phyloP scores from a whole-genome alignment of 2,329 filamentous ascomycete genomes.

The Sphaceloma murrayae region DNA sequence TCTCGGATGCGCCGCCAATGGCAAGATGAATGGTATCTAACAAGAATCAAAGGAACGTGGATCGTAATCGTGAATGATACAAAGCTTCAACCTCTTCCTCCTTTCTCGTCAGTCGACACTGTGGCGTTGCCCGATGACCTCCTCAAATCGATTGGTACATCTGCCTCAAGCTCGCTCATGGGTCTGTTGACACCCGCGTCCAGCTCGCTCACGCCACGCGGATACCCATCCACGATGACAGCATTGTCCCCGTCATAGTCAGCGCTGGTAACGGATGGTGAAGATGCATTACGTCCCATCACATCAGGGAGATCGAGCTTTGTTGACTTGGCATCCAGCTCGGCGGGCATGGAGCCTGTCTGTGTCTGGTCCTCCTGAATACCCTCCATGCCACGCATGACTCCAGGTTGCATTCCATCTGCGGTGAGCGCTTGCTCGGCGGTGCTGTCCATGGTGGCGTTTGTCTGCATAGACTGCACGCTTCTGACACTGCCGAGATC shows the following conservation, averaged over 20 bases:
- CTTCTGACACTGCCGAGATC: conserved; percentile 7
- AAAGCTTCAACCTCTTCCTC: background rate
- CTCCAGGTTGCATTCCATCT: background rate
- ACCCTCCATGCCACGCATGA: background rate
- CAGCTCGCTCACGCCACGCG: conserved; percentile 5
- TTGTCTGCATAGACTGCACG: conserved; percentile 5
- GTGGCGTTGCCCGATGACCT: background rate
- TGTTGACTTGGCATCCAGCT: conserved; percentile 6
- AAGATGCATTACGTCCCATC: background rate
- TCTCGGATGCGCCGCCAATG: too few relatives aligned
- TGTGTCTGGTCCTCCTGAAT: background rate
- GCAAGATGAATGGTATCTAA: conserved; percentile 5
- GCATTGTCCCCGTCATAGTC: conserved; percentile 10
- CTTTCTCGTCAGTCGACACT: conserved; percentile 1
- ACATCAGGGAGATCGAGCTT: conserved; percentile 1
- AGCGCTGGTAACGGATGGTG: background rate
- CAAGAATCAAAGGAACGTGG: conserved; percentile 9
- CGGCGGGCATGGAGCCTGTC: conserved; percentile 11
- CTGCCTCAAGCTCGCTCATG: conserved; percentile 7
- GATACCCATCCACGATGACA: background rate
- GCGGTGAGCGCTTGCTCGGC: conserved; percentile 1
- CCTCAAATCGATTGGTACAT: background rate
- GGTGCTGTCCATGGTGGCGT: conserved; percentile 7
- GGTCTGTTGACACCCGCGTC: background rate
- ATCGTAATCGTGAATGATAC: conserved; percentile 6